A percentile compares a stretch with the other conserved stretches of the same genome.
These are phyloP conservation scores for Calophaca sinica DNA, from an alignment of 306 rosid genomes.

Conservation along the genomic window DNA sequence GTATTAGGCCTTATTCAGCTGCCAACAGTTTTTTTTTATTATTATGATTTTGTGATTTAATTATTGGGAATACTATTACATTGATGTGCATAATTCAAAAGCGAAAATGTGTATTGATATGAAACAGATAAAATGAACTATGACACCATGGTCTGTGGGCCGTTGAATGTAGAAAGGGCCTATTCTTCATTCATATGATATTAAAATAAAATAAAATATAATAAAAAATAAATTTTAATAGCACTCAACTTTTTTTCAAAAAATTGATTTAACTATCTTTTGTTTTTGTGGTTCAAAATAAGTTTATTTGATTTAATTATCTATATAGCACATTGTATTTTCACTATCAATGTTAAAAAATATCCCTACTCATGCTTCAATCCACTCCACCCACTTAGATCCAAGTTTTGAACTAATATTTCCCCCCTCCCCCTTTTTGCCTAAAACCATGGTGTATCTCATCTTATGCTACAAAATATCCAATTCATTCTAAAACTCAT, in stretches of 20 bases:
- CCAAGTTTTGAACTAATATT: not conserved
- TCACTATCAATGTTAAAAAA: conserved; percentile 44
- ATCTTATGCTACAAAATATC: conserved; percentile 49
- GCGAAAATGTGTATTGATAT: no score
- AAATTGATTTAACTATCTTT: not conserved
- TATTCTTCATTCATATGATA: not conserved
- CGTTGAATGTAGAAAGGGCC: not conserved
- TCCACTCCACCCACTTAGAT: conserved; percentile 31
- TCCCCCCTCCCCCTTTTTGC: conserved; percentile 21
- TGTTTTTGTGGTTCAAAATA: conserved; percentile 30
- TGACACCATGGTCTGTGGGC: not conserved
- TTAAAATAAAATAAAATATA: no score
- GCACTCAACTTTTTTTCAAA: not conserved
- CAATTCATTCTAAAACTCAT: conserved; percentile 11
- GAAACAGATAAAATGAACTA: not conserved
- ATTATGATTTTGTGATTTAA: no score
- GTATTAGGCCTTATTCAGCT: not conserved
- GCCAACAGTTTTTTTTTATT: not conserved
- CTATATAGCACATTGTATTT: conserved; percentile 9
- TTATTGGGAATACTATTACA: no score
- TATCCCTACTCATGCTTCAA: conserved; percentile 24
- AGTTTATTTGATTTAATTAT: conserved; percentile 15
- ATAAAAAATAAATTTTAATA: no score
- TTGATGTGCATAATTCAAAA: not conserved
- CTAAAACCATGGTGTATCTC: conserved; percentile 43